Base-by-base conservation (phyloP, 208 protist species). In the Leishmania aethiopica region DNA sequence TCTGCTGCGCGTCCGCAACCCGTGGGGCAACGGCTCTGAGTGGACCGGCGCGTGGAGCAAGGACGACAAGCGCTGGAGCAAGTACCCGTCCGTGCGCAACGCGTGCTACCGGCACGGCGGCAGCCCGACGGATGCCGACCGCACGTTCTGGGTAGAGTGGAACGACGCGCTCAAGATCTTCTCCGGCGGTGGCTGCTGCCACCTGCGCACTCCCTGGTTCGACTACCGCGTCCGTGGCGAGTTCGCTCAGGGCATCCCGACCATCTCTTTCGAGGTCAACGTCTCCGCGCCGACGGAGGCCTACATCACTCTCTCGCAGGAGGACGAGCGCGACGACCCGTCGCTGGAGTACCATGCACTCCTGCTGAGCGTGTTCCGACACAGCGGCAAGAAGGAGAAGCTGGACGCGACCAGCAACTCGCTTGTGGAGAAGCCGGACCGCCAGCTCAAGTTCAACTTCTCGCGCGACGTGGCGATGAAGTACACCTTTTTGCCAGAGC, bases 111-210 rank as follows among this genome's bases (percentile, higher is more conserved):
- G 72, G 75, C 81, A 90, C 78, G 84, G 84, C 62, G 85, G 78
- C n/a, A 78, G 79, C 69, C 83, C 86, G 28, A n/a, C 57, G 5
- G 86, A 91, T 53, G 25, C 15, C 7, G 92, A 97, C 73, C 76
- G 87, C 81, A 90, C 91, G 80, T 96, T 97, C 86, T 97, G 94
- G 93, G 90, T 97, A 85, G 91, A 92, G 79, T 96, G 92, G 93
- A 84, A 74, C 40, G 93, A 96, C 78, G 91, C 84, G 37, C 77
- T 93, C 32, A 83, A 84, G 64, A 77, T 83, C 37, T 97, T 97
- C 87, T 71, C 69, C 55, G 89, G 89, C 51, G 92, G 91, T 55
- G 90, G 91, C 74, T 92, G 92, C 67, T 97, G 94, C 85, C 90
- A 94, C 76, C 72, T 94, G 60, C 87, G 84, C 62, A 81, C 59